Evolutionary conservation across 345 rosid genomes (phyloP), one percentile per base, ranked within the genome.

Genomic region (Murraya paniculata): DNA sequence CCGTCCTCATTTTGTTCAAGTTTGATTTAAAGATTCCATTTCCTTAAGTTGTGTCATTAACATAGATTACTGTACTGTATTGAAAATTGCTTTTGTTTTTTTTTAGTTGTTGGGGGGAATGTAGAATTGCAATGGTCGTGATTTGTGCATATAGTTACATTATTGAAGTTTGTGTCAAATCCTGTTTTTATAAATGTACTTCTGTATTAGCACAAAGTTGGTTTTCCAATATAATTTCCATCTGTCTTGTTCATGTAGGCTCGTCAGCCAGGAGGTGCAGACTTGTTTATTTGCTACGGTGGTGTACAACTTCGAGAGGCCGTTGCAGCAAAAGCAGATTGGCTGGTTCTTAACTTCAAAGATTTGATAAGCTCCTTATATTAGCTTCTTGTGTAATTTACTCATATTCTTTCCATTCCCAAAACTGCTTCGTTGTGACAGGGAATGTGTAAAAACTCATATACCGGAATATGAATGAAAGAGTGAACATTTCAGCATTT

Each of bases 301-400:
- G 98, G 97, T 39, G 97, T 94, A 74, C 95, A 92, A 79, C 91
- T 83, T 71, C 93, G 98, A 65, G 97, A 89, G 60, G 84, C 92
- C 10, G 98, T 94, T 67, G 98, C 98, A 22, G 91, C 84, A 16
- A 87, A 94, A 79, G 97, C 99, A 73, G 95, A 94, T 86, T 96
- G 99, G 99, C 83, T 92, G 82, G 89, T 94, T 71, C 85, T 90
- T 65, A 78, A 81, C 78, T 94, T 96, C 73, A 76, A 76, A 60
- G 85, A 91, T 69, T 80, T 96, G 78, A 87, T 90, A 31, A 89
- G 79, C 81, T 81, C 90, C 10, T 80, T 94, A 84, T 81, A 88
- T 13, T 92, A 86, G 79, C 41, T 50, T 71, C 36, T 45, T 28
- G 58, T 6, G n/a, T 65, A 25, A 48, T 9, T 45, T 14, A 55